These are phyloP conservation scores for Licmophora abbreviata DNA, from an alignment of 108 stramenopile genomes.

Conservation along the genomic window DNA sequence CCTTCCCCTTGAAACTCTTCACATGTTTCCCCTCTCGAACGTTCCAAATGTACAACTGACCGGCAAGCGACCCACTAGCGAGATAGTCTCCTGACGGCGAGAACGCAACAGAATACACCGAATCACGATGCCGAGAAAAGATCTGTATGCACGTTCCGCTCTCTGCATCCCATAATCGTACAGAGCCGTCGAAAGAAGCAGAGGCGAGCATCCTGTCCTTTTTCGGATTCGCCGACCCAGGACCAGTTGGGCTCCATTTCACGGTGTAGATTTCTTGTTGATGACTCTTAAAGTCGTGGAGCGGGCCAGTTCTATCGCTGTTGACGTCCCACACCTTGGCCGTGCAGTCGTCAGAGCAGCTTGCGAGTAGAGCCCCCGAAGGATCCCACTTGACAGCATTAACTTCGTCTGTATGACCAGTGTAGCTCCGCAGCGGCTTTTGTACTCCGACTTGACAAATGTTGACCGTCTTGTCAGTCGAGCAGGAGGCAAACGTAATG, in stretches of 20 bases:
- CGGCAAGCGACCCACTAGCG: constrained; percentile 81
- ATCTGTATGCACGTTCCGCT: constrained; percentile 76
- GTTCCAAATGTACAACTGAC: constrained; percentile 89
- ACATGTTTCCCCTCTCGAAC: constrained; percentile 63
- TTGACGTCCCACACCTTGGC: constrained; percentile 91
- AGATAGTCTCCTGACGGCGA: constrained; percentile 81
- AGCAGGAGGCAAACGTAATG: constrained; percentile 90
- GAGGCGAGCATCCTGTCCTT: constrained; percentile 84
- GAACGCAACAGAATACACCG: constrained; percentile 85
- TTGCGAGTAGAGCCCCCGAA: constrained; percentile 82
- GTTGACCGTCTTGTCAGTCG: constrained; percentile 91
- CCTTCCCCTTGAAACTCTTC: constrained; percentile 84
- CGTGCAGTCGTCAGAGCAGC: constrained; percentile 94
- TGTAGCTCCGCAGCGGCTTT: constrained; percentile 53
- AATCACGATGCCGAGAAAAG: constrained; percentile 79
- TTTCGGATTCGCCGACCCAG: constrained; percentile 79
- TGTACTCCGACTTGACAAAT: constrained; percentile 71
- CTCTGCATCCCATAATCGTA: constrained; percentile 86
- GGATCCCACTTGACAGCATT: constrained; percentile 97
- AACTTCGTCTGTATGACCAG: constrained; percentile 88
- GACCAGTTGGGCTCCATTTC: constrained; percentile 95
- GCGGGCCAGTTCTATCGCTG: constrained; percentile 43
- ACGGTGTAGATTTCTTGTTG: constrained; percentile 95
- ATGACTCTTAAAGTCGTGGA: constrained; percentile 87
- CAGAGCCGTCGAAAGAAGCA: constrained; percentile 94